Evolutionary conservation across 768 basidiomycete genomes (phyloP).

Genomic region (Panaeolus cyanescens): DNA sequence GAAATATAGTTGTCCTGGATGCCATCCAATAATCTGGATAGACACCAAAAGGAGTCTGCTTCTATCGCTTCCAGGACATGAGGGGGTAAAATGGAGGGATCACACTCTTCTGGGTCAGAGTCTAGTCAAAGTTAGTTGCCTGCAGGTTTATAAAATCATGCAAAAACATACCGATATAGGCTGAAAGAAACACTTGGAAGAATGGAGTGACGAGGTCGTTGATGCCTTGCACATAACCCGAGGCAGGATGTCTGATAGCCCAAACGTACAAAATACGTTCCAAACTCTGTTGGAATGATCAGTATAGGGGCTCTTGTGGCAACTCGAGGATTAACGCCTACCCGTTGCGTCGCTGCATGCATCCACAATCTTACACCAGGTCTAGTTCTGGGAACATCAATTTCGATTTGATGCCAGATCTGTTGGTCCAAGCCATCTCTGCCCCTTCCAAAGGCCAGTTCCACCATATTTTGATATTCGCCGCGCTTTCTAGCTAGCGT

Average conservation of each 20-base stretch:
- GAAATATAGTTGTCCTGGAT: constrained; percentile 99
- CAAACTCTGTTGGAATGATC: constrained; percentile 60
- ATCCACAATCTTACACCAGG: constrained; percentile 93
- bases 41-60: constrained; percentile 98
- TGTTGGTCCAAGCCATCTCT: constrained; percentile 88
- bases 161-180: constrained; percentile 75
- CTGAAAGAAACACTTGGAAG: constrained; percentile 94
- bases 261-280: constrained; percentile 97
- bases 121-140: constrained; percentile 47
- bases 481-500: constrained; percentile 88
- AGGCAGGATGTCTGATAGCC: constrained; percentile 98
- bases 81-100: constrained; percentile 73
- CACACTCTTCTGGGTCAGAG: constrained; percentile 87
- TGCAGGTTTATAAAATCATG: constrained; percentile 8
- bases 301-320: not conserved
- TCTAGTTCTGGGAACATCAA: constrained; percentile 94
- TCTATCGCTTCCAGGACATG: constrained; percentile 83
- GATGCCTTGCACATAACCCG: constrained; percentile 98
- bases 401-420: constrained; percentile 99
- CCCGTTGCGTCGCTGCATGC: constrained; percentile 86
- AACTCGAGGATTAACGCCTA: too few species aligned
- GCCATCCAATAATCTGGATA: constrained; percentile 91
- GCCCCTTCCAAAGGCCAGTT: constrained; percentile 87
- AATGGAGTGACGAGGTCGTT: constrained; percentile 98
- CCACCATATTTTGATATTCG: constrained; percentile 89